Evolutionary conservation across 179 eudicot genomes (phyloP), one percentile per base, ranked within the genome.

Genomic region (Sideroxylon spinosum): DNA sequence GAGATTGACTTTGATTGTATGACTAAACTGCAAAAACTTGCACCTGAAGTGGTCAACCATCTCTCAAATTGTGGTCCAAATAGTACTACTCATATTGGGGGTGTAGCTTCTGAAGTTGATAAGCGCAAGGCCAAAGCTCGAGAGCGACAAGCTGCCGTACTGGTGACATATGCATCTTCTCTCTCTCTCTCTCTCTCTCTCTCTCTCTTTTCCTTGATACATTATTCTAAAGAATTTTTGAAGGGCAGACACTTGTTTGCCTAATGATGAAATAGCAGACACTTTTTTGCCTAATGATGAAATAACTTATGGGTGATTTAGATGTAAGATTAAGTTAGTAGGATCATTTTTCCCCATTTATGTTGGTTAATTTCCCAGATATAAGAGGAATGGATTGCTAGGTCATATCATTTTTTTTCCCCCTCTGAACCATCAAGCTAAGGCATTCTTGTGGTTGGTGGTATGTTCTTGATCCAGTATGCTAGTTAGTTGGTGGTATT

Each of bases 51-150:
- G 73, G 90, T 93, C 76, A 86, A 79, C 79, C 78, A 84, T 76
- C 82, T 89, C 17, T 83, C 85, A 52, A 73, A 82, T 72, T 76
- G 86, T 67, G 63, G 66, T 52, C 46, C 77, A 44, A 76, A 65
- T 67, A 77, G 85, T 68, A 85, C 82, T 68, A 69, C 84, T 62
- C 70, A 70, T 73, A 81, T 22, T 17, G 57, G 59, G 2, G 82
- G 63, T 50, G 78, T 78, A 11, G 76, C 79, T 62, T 86, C 90
- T 79, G 93, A 90, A 63, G 76, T 75, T 22, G 99, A 94, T 85
- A 89, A 88, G 75, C 96, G 91, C 82, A 96, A 94, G 86, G 90
- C 90, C 81, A 94, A 94, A 88, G 95, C 97, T 84, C 93, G 91
- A 78, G 98, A 92, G 87, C 90, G 91, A 74, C 97, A 96, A 78